Evolutionary conservation across 2,329 filamentous ascomycete species (phyloP).

Genomic region (Sclerotinia minor): DNA sequence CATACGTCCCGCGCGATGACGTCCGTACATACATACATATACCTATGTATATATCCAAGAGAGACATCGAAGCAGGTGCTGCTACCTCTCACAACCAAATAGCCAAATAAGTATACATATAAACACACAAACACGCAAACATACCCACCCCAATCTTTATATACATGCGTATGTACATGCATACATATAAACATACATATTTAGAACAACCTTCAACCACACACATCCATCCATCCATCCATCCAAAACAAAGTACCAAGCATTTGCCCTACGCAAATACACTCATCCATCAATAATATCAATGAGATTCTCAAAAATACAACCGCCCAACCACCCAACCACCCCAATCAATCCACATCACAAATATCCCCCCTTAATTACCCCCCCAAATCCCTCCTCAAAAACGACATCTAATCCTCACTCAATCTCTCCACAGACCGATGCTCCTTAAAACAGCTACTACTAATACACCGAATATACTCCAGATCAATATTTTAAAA

Average conservation of each 20-base stretch:
- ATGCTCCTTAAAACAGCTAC: not conserved
- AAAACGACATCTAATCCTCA: not conserved
- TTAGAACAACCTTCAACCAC: too few species aligned
- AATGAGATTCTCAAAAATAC: not conserved
- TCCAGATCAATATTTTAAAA: not conserved
- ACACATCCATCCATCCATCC: not conserved
- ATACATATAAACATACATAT: too few species aligned
- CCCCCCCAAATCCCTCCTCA: not conserved
- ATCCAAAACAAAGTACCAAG: not conserved
- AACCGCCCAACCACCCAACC: not conserved
- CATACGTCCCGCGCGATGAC: not conserved
- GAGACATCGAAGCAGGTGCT: constrained; percentile 25
- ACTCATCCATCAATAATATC: not conserved
- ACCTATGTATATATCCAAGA: not conserved
- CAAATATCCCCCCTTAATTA: not conserved
- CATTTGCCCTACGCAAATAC: not conserved
- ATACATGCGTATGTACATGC: too few species aligned
- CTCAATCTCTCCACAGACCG: too few species aligned
- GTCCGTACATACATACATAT: not conserved
- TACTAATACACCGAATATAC: too few species aligned
- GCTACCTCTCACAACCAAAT: constrained; percentile 7
- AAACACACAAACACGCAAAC: not conserved
- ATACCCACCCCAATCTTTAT: too few species aligned
- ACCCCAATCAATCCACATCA: not conserved
- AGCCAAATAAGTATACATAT: not conserved